Base-by-base conservation (phyloP, 352 stramenopile genomes). In the Salisapilia sapeloensis region DNA sequence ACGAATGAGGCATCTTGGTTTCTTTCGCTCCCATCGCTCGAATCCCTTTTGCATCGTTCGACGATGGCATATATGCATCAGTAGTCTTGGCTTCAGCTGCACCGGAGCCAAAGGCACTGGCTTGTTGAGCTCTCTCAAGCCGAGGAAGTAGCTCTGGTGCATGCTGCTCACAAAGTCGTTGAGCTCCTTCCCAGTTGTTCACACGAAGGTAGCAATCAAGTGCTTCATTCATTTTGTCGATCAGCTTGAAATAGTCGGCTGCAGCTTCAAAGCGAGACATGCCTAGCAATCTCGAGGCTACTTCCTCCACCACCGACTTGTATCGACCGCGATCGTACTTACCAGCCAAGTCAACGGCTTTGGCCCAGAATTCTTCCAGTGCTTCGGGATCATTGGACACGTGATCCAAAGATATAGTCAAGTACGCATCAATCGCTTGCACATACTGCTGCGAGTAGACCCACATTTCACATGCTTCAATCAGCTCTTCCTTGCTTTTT, bases 161-260 rank as follows among this genome's bases (percentile, higher is more conserved):
- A 35, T 84, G 63, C 36, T 82, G 66, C 28, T 89, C 69, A 29
- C 72, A 89, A 8, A 85, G 50, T 23, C 69, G 77, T 40, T 89
- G 72, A 0, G 70, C 66, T 14, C 56, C 67, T 11, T 39, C 36
- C 67, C 70, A 90, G 48, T 86, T 80, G 44, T 80, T 78, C 11
- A 67, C 59, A 8, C 67, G 64, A 23, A 86, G 45, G 31, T 83
- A 92, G 40, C 78, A 82, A 28, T 89, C 70, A 6, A 96, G 57
- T 3, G 89, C 87, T 45, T 96, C 83, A 40, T 93, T 87, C 54
- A 92, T 79, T 56, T 93, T 84, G 52, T 93, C 69, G 29, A 89
- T 84, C 6, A 67, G 74, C 44, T 81, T 56, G 48, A 95, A 90
- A 22, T 94, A 69, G 24, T 77, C 54, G n/a, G 77, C 87, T 1